Evolutionary conservation across 306 rosid species (phyloP).

Genomic region (Malus orientalis): DNA sequence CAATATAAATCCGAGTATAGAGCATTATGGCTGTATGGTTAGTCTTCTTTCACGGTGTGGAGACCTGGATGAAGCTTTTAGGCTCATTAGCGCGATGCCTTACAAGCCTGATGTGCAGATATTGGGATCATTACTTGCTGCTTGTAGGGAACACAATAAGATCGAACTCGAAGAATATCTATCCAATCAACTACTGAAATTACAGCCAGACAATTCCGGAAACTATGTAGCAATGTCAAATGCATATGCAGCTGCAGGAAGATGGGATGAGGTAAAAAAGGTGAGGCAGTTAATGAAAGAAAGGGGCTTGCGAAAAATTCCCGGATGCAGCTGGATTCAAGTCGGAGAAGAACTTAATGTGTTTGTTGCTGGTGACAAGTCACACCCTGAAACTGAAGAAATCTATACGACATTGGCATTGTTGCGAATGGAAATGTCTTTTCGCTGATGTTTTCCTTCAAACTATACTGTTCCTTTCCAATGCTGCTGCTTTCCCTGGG

Average conservation of each 20-base stretch:
- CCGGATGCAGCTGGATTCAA: conserved; percentile 86
- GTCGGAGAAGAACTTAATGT: conserved; percentile 50
- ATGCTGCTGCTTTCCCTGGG: background rate
- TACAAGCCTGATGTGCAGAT: conserved; percentile 62
- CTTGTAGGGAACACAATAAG: conserved; percentile 49
- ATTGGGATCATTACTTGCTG: conserved; percentile 61
- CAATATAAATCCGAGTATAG: conserved; percentile 44
- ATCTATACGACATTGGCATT: conserved; percentile 41
- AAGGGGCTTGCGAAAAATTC: conserved; percentile 53
- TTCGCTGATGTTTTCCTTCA: conserved; percentile 11
- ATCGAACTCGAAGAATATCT: conserved; percentile 49
- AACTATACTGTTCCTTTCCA: background rate
- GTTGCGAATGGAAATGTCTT: conserved; percentile 42
- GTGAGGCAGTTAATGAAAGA: conserved; percentile 58
- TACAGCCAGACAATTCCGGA: conserved; percentile 71
- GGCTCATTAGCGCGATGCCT: conserved; percentile 46
- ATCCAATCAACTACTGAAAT: conserved; percentile 38
- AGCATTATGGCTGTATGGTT: conserved; percentile 61
- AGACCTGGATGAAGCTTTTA: conserved; percentile 57
- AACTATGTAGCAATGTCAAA: conserved; percentile 75
- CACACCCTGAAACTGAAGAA: conserved; percentile 52
- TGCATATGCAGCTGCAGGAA: conserved; percentile 54
- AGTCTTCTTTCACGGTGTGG: conserved; percentile 55
- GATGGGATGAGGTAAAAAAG: conserved; percentile 58
- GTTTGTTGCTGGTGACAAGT: conserved; percentile 61